Base-by-base conservation (phyloP, 768 basidiomycete genomes). In the Phaffia tasmanica region DNA sequence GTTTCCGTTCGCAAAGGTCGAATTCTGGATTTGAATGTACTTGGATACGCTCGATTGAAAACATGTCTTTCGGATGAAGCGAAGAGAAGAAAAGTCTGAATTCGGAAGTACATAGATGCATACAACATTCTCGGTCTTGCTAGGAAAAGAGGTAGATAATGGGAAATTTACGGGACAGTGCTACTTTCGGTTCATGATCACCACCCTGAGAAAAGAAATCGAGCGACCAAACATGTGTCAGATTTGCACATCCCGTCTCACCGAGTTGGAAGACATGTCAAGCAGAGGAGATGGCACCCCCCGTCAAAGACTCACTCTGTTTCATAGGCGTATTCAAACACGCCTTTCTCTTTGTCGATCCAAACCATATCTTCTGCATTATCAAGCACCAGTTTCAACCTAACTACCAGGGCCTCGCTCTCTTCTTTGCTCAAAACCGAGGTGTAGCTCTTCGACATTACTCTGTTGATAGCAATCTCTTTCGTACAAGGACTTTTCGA, bases 321-420 rank as follows among this genome's bases (percentile, higher is more conserved):
- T 42, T 42, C 35, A 11, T 64, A 64, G 25, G 63, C 46, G 42
- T 64, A 64, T 56, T 64, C 55, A 21, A 64, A 56, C 53, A 18
- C 1, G 8, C 27, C 51, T 25, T 55, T 46, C 21, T 30, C 63
- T 11, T 8, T 4, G 1, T 48, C 62, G 11, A n/a, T 27, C 55
- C 23, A 16, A 23, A 18, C 25, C 32, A 51, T 9, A 19, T 32
- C 56, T n/a, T 57, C 56, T 57, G 27, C 63, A 2, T 57, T 25
- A 32, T 23, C 54, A 2, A 64, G 18, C 8, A 64, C 16, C 0
- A 15, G 16, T 48, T 57, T 51, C 21, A 64, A 29, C 19, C 29
- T 3, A 27, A n/a, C 32, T 29, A 1, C 57, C 3, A 64, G 27
- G 1, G 21, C 42, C 35, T 23, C 54, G 46, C 57, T 64, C 51